These are phyloP conservation scores for Petrea volubilis DNA, from an alignment of 257 asterid genomes.

Conservation along the genomic window DNA sequence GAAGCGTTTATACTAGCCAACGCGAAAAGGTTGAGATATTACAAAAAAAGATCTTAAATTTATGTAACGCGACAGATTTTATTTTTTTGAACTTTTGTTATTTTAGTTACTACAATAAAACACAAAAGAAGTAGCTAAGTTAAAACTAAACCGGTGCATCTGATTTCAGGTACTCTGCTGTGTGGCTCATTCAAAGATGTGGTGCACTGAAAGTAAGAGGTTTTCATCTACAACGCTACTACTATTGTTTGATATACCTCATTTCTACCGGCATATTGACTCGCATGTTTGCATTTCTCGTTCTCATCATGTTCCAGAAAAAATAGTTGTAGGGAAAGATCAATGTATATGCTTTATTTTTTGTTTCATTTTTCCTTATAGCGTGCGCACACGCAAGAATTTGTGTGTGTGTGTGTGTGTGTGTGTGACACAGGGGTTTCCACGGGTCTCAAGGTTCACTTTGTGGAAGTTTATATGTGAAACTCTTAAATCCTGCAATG, in stretches of 20 bases:
- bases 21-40: slow-evolving; percentile 49
- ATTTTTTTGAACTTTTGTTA: too few species aligned
- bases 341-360: neutral
- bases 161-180: slow-evolving; percentile 86
- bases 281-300: slow-evolving; percentile 70
- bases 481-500: too few species aligned
- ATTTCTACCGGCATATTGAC: slow-evolving; percentile 57
- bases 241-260: slow-evolving; percentile 62
- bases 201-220: slow-evolving; percentile 63
- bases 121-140: too few species aligned
- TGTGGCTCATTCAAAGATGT: slow-evolving; percentile 92
- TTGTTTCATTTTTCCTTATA: too few species aligned
- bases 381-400: neutral
- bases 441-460: too few species aligned
- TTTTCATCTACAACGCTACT: slow-evolving; percentile 59
- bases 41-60: too few species aligned
- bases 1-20: slow-evolving; percentile 62
- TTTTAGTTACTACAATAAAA: too few species aligned
- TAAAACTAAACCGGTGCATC: too few species aligned
- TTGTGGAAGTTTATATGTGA: too few species aligned
- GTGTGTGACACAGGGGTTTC: too few species aligned
- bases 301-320: slow-evolving; percentile 86
- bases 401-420: too few species aligned
- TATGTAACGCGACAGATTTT: too few species aligned
- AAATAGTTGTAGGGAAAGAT: slow-evolving; percentile 39